Base-by-base conservation (phyloP, 176 grass and related monocot genomes). In the Carex littledalei region DNA sequence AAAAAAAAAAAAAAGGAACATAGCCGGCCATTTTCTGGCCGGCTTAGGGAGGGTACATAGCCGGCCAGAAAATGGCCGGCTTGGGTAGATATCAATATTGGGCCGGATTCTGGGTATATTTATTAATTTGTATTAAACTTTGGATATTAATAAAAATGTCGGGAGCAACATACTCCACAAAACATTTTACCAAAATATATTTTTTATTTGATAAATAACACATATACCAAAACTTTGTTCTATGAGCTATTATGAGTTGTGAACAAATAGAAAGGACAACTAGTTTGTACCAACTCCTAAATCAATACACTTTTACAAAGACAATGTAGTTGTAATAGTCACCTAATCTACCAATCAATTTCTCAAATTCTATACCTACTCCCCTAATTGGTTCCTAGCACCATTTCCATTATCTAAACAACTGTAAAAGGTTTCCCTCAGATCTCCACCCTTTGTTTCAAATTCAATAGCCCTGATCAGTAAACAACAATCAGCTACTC, bases 211-310 rank as follows among this genome's bases (percentile, higher is more conserved):
- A 61, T 61, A 61, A 8, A n/a, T 61, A n/a, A 18, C 0, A 6
- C 2, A 64, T 13, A 13, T 41, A 69, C 6, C 34, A n/a, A 69
- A 39, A 70, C 67, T 1, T 29, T 50, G 71, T 53, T 75, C 45
- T 13, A 12, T 75, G 9, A 14, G 21, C 8, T 78, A 17, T 21
- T 55, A 2, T 56, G 50, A 78, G 74, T 34, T 29, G 43, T 21
- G 74, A 78, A 53, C 73, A 78, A 78, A 56, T 32, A 78, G 49
- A 78, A 78, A 78, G 10, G 50, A 78, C 74, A 78, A 78, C 32
- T 55, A 4, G 6, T 55, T 78, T 78, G 24, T 78, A 78, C 74
- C 47, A 18, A 78, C 49, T 78, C 74, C 47, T 56, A 31, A 31
- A 56, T 56, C 50, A 76, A 55, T 56, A 56, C 52, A n/a, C 71